Conservation (phyloP, 768 basidiomycete genomes). For the Albatrellus ellisii region DNA sequence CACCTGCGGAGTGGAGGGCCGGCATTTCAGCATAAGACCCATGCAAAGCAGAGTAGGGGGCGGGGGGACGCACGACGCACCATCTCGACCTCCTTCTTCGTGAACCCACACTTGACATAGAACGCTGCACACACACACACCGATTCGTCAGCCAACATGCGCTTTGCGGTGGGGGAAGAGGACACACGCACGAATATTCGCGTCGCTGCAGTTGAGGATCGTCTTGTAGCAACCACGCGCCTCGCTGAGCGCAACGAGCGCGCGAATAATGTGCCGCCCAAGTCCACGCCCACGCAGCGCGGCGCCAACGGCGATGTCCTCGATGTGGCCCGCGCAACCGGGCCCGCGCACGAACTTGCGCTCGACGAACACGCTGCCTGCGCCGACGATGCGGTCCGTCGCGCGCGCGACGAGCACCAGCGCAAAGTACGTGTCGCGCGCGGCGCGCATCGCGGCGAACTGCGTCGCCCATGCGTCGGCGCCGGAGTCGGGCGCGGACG, state of each 20-base stretch:
- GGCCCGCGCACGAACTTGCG: constrained; percentile 85
- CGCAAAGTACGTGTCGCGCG: constrained; percentile 60
- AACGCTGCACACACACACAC: constrained; percentile 47
- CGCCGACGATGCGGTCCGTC: constrained; percentile 70
- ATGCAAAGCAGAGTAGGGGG: too few species aligned
- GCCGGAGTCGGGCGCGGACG: constrained; percentile 56
- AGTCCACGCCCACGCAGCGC: constrained; percentile 85
- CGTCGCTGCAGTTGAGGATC: constrained; percentile 74
- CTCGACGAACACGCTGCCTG: constrained; percentile 80
- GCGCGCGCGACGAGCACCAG: constrained; percentile 71
- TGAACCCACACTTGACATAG: constrained; percentile 91
- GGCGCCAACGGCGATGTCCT: constrained; percentile 92
- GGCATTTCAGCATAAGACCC: too few species aligned
- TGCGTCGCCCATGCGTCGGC: constrained; percentile 56
- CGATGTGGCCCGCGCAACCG: constrained; percentile 90
- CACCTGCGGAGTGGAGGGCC: too few species aligned
- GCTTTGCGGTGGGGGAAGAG: not conserved
- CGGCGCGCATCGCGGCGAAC: constrained; percentile 43
- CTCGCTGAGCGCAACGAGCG: constrained; percentile 77
- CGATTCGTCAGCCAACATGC: not conserved
- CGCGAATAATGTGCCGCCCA: constrained; percentile 77
- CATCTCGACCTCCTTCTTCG: constrained; percentile 92
- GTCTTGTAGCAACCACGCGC: constrained; percentile 84
- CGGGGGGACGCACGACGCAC: too few species aligned
- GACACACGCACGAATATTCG: not conserved